Percentiles rank a stretch among this genome's conserved stretches.
phyloP scores from a whole-genome alignment of 495 filamentous ascomycete genomes.

The Penicillium paradoxum region DNA sequence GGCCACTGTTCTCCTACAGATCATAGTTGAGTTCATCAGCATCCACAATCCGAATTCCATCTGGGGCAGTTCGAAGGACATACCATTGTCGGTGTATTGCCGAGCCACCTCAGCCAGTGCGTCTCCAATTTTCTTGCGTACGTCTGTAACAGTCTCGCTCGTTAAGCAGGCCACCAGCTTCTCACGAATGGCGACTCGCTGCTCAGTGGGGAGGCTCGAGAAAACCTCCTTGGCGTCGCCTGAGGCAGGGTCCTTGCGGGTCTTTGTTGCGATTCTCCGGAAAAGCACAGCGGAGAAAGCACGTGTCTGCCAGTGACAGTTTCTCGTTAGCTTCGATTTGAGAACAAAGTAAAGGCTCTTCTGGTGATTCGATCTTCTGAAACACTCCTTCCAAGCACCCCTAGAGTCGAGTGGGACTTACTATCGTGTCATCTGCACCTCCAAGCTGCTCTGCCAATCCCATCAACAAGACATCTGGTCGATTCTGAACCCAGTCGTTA shows the following conservation, averaged over 20 bases:
- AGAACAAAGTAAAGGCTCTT: background rate
- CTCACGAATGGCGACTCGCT: slow-evolving; percentile 69
- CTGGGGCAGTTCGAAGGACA: slow-evolving; percentile 29
- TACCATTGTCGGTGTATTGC: slow-evolving; percentile 89
- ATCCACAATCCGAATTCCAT: slow-evolving; percentile 1
- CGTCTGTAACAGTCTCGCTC: slow-evolving; percentile 60
- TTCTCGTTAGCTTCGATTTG: background rate
- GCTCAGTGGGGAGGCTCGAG: slow-evolving; percentile 62
- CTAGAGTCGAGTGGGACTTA: slow-evolving; percentile 41
- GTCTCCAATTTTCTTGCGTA: slow-evolving; percentile 94
- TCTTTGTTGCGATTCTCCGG: slow-evolving; percentile 84
- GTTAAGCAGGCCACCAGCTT: slow-evolving; percentile 75
- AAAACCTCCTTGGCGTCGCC: slow-evolving; percentile 77
- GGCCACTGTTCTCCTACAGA: slow-evolving; percentile 76
- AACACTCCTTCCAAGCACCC: slow-evolving; percentile 1
- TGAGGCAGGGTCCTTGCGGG: slow-evolving; percentile 66
- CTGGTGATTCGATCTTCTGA: background rate
- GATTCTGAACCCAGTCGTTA: slow-evolving; percentile 75
- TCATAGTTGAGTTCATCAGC: slow-evolving; percentile 19
- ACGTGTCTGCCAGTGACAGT: slow-evolving; percentile 53
- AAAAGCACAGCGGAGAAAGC: slow-evolving; percentile 93
- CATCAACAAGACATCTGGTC: slow-evolving; percentile 85
- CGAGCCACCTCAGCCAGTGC: slow-evolving; percentile 92
- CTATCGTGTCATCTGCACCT: slow-evolving; percentile 59
- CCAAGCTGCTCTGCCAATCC: slow-evolving; percentile 90